These are phyloP conservation scores for Posidonia oceanica DNA, from an alignment of 116 monocot species.

Conservation along the genomic window DNA sequence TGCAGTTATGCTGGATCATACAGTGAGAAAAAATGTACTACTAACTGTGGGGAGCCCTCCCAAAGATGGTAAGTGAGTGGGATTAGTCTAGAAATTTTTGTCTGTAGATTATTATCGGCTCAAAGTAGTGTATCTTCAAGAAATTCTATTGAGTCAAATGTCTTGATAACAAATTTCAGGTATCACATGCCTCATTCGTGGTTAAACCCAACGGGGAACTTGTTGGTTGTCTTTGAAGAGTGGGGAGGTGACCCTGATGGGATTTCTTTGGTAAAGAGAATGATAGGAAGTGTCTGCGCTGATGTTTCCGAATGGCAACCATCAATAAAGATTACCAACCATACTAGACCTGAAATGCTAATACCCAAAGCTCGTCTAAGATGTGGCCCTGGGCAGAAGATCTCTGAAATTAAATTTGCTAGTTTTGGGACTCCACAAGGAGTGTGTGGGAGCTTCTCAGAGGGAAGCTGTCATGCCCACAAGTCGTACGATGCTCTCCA, in stretches of 20 bases:
- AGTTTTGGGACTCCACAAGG: conserved; percentile 71
- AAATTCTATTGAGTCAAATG: not conserved
- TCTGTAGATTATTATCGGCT: not conserved
- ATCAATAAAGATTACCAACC: conserved; percentile 16
- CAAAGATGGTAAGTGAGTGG: conserved; percentile 69
- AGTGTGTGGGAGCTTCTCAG: conserved; percentile 38
- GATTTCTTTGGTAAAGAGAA: conserved; percentile 66
- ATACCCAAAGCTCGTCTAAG: conserved; percentile 25
- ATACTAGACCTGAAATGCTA: conserved; percentile 10
- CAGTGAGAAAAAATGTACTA: conserved; percentile 61
- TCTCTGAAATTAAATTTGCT: conserved; percentile 47
- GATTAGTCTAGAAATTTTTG: not conserved
- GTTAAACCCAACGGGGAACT: conserved; percentile 74
- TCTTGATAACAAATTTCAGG: conserved; percentile 27
- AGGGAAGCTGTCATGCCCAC: conserved; percentile 58
- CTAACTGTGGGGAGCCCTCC: conserved; percentile 73
- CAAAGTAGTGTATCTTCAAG: not conserved
- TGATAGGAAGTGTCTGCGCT: conserved; percentile 37
- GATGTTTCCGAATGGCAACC: conserved; percentile 47
- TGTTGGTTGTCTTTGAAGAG: conserved; percentile 88
- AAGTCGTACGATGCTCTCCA: conserved; percentile 51
- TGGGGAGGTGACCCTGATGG: conserved; percentile 81
- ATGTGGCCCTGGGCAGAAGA: conserved; percentile 40
- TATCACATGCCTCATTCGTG: conserved; percentile 91
- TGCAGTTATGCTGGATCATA: conserved; percentile 65